Evolutionary conservation across 768 basidiomycete genomes (phyloP).

Genomic region (Rossbeevera mucosa): DNA sequence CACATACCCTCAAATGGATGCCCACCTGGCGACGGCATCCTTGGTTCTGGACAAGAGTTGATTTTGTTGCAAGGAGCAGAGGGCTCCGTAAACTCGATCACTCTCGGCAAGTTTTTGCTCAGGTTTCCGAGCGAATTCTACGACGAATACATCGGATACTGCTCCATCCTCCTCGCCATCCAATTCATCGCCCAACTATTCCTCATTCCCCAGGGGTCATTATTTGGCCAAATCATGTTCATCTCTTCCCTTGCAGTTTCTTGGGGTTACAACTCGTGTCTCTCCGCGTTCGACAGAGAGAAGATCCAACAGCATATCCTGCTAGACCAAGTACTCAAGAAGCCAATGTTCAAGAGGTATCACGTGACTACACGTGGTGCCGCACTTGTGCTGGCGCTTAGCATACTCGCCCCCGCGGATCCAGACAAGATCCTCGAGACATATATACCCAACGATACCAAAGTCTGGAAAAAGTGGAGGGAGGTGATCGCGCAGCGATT

Average conservation of each 20-base stretch:
- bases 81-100: conserved; percentile 23
- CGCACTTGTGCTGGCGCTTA: conserved; percentile 5
- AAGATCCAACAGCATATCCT: conserved; percentile 12
- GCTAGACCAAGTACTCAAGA: neutral
- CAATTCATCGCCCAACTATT: conserved; percentile 28
- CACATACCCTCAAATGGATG: conserved; percentile 12
- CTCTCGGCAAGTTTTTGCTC: conserved; percentile 16
- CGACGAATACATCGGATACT: conserved; percentile 4
- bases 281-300: conserved; percentile 31
- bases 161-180: conserved; percentile 18
- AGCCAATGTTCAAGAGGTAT: conserved; percentile 1
- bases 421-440: conserved; percentile 6
- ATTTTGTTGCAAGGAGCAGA: conserved; percentile 5
- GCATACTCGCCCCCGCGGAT: conserved; percentile 4
- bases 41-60: conserved; percentile 9
- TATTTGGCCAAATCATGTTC: conserved; percentile 31
- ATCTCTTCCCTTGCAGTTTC: conserved; percentile 23
- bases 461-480: conserved; percentile 8
- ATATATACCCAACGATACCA: conserved; percentile 9
- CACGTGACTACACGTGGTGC: conserved; percentile 2
- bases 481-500: neutral
- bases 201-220: conserved; percentile 24
- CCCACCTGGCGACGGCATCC: conserved; percentile 25
- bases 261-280: conserved; percentile 24
- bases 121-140: neutral